Evolutionary conservation across 768 basidiomycete genomes (phyloP).

Genomic region (Rhodotorula kratochvilovae): DNA sequence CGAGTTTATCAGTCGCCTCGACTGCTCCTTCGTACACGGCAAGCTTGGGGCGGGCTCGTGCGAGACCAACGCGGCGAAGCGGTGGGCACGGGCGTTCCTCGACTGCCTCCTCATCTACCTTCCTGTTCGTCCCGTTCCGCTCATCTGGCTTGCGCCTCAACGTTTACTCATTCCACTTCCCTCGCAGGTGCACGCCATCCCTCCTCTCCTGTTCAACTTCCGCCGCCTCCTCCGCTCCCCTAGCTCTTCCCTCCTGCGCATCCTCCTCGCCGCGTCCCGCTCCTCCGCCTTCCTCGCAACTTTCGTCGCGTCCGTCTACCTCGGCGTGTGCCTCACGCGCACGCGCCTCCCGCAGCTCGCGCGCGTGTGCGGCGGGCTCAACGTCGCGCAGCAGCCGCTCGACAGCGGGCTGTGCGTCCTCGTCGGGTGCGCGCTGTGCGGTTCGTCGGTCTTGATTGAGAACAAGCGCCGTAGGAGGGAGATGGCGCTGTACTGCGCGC

Average conservation of each 20-base stretch:
- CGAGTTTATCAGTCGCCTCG: constrained; percentile 21
- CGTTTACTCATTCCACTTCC: neutral
- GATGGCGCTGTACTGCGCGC: constrained; percentile 39
- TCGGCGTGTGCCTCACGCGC: constrained; percentile 38
- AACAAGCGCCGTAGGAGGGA: constrained; percentile 39
- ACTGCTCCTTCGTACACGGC: constrained; percentile 37
- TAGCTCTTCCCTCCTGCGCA: constrained; percentile 3
- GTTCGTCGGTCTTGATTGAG: constrained; percentile 35
- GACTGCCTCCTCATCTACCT: constrained; percentile 39
- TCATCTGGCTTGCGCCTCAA: too few species aligned
- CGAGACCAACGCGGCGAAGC: constrained; percentile 32
- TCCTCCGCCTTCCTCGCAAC: constrained; percentile 42
- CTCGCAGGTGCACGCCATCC: constrained; percentile 36
- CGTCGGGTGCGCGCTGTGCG: constrained; percentile 25
- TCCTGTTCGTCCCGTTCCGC: constrained; percentile 19
- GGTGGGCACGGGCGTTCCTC: constrained; percentile 33
- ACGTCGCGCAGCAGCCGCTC: constrained; percentile 15
- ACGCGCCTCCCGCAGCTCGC: constrained; percentile 30
- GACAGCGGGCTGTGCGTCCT: constrained; percentile 32
- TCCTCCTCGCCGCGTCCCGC: constrained; percentile 34
- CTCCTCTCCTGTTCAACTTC: constrained; percentile 36
- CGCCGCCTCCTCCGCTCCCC: constrained; percentile 14
- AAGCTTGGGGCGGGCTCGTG: constrained; percentile 29
- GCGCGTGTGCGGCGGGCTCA: constrained; percentile 4
- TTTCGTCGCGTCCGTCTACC: constrained; percentile 38